Percentiles rank a stretch among this genome's conserved stretches.
Evolutionary conservation across 2,329 filamentous ascomycete genomes (phyloP).

Genomic region (Hirsutella rhossiliensis): DNA sequence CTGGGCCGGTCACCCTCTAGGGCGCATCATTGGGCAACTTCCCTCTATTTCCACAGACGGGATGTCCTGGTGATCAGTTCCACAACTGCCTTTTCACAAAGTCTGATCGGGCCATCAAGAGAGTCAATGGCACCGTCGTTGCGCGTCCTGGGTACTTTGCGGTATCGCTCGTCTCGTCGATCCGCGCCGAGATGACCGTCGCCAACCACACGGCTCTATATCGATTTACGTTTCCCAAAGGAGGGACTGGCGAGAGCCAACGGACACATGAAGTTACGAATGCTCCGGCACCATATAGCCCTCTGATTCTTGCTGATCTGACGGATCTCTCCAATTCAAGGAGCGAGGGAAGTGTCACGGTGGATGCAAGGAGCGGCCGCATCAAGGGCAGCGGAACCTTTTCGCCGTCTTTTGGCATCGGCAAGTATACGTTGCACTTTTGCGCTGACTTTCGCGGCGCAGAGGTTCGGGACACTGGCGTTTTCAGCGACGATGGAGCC

Average conservation of each 20-base stretch:
- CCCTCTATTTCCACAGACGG: constrained; percentile 35
- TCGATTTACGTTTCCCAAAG: constrained; percentile 32
- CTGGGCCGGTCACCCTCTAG: too few relatives aligned
- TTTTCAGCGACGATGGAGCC: constrained; percentile 31
- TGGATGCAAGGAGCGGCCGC: constrained; percentile 38
- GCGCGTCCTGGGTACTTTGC: constrained; percentile 49
- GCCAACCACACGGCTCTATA: constrained; percentile 49
- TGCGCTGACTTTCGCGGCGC: constrained; percentile 48
- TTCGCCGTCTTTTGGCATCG: constrained; percentile 48
- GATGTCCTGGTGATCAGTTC: constrained; percentile 30
- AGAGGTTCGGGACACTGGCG: constrained; percentile 40
- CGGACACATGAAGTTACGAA: background rate
- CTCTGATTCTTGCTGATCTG: constrained; percentile 48
- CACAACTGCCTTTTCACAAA: constrained; percentile 38
- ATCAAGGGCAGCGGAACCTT: constrained; percentile 48
- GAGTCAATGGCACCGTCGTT: constrained; percentile 29
- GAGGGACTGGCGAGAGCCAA: constrained; percentile 10
- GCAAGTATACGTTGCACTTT: constrained; percentile 44
- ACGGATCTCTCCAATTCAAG: constrained; percentile 34
- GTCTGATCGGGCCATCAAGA: background rate
- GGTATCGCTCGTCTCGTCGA: constrained; percentile 39
- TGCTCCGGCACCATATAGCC: constrained; percentile 12
- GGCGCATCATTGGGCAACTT: constrained; percentile 32
- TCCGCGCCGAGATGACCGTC: constrained; percentile 49
- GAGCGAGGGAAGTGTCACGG: constrained; percentile 15